These are phyloP conservation scores for Tagetes patula DNA, from an alignment of 129 eudicot genomes.

Conservation along the genomic window DNA sequence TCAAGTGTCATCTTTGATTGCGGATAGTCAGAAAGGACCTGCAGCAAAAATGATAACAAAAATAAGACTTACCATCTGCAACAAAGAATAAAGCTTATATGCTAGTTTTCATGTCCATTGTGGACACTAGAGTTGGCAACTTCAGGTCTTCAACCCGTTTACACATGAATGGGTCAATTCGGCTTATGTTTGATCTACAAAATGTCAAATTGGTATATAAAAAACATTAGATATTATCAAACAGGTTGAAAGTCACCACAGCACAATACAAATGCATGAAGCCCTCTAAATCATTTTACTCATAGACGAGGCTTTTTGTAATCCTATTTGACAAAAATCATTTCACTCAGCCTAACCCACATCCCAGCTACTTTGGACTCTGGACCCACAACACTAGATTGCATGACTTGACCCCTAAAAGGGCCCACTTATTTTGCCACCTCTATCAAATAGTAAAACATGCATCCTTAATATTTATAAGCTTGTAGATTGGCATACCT, in stretches of 20 bases:
- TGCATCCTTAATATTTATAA: not conserved
- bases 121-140: not conserved
- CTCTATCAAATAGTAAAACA: not conserved
- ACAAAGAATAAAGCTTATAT: not conserved
- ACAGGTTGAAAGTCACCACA: not conserved
- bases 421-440: not conserved
- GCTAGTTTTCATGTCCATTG: not conserved
- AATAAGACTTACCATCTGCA: not conserved
- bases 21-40: slow-evolving; percentile 84
- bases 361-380: too few relatives aligned
- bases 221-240: not conserved
- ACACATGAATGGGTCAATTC: not conserved
- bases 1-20: slow-evolving; percentile 58
- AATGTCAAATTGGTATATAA: not conserved
- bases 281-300: not conserved
- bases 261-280: not conserved
- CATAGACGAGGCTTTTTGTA: not conserved
- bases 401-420: not conserved
- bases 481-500: slow-evolving; percentile 43
- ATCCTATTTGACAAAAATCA: not conserved
- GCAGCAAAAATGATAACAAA: not conserved
- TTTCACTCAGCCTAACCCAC: not conserved
- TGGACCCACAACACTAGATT: not conserved
- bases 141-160: not conserved
- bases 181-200: not conserved